Base-by-base conservation (phyloP, 164 flowering plant genomes). In the Amborella trichopoda region DNA sequence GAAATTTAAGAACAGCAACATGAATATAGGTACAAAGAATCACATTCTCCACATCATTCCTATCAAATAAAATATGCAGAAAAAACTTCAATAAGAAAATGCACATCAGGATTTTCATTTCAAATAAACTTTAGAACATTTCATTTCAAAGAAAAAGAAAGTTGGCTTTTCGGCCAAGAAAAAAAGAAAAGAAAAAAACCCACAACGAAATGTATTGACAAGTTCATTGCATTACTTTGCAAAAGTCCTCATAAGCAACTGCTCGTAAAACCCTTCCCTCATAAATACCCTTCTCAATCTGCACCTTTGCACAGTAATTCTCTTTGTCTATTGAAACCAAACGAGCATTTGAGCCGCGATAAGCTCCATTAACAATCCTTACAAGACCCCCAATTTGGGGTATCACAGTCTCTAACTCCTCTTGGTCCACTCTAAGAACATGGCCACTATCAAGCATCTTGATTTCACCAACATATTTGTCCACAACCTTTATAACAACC, bases 341-440 rank as follows among this genome's bases (percentile, higher is more conserved):
- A 68, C 68, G 77, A 0, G 84, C 97, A 59, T 50, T 70, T 20
- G 81, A 77, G 30, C 93, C 97, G n/a, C 87, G 77, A 51, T 88
- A 88, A 12, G 97, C 97, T 26, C 97, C 94, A 65, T 88, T 88
- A 28, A 88, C 94, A 16, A 84, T 76, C 70, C 57, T 76, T 30
- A 88, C 78, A 28, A 75, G 62, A 16, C 89, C 77, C 8, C 93
- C 97, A 28, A 84, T 80, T 27, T 84, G 93, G 0, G 97, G 97
- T 64, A 88, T 71, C 56, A 88, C 94, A 0, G 97, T 84, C 65
- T 88, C 94, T 2, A 88, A 77, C 73, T 88, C 97, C 24, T 70
- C 80, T 50, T 84, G 97, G 69, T 84, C 97, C 52, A 84, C 74
- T 40, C 94, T 77, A 44, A 88, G 61, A 11, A 81, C 68, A 63